Base-by-base conservation (phyloP, 2,329 filamentous ascomycete genomes). In the Diaporthe ampelina region DNA sequence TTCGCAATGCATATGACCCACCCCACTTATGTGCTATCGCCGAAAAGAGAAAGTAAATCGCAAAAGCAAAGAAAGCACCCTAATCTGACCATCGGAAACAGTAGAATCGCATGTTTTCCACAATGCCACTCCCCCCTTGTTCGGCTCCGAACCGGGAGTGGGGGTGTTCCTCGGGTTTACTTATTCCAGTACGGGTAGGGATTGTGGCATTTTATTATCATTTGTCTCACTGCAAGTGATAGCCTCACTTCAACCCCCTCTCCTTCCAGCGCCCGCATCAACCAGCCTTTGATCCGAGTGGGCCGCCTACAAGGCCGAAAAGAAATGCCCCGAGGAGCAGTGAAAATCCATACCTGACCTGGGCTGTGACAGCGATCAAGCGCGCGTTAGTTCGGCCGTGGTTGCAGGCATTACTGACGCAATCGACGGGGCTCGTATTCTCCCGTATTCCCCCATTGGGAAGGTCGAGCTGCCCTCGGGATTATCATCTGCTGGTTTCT, bases 21-120 rank as follows among this genome's bases (percentile, higher is more conserved):
- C 63, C 45, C 43, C 45, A 35, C 35, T 3, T 9, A 48, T 15
- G 8, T 48, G 29, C 17, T n/a, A 32, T 9, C 15, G 26, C 29
- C 29, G 9, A 57, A 35, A 35, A 11, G 4, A 35, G 54, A 35
- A 37, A 35, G 6, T 3, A 48, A 17, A 52, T n/a, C 45, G 45
- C 63, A 67, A 67, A 45, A 63, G 58, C 58, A 63, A 63, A 63
- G 50, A 63, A 40, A 13, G 37, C 37, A 40, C 37, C 35, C 37
- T 13, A 40, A 40, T 40, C 37, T 40, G 37, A 45, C 37, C 59
- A 48, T 50, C 21, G 26, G 2, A 65, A 65, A 50, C 21, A 26
- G 61, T 4, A 67, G 24, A 52, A 52, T 67, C 21, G 63, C 45
- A 52, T 67, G 45, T 67, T 37, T 26, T 13, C 37, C 21, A 24